Evolutionary conservation across 2,329 filamentous ascomycete species (phyloP).

Genomic region (Fusarium sterilihyphosum): DNA sequence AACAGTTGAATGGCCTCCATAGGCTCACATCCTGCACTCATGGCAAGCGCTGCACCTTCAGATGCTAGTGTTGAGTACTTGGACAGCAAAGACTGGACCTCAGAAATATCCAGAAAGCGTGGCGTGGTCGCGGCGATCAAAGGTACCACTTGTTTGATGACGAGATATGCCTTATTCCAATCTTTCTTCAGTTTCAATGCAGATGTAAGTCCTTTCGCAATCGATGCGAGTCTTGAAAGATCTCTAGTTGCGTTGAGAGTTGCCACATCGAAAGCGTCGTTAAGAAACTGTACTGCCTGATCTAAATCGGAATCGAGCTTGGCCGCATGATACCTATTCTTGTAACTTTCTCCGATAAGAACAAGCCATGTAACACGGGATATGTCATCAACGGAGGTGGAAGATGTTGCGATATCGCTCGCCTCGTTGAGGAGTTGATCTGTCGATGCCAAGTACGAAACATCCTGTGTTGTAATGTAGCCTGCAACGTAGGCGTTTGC

Average conservation of each 20-base stretch:
- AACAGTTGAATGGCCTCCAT: background rate
- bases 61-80: background rate
- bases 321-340: background rate
- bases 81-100: background rate
- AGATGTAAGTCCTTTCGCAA: background rate
- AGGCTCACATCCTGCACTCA: background rate
- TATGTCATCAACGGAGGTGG: background rate
- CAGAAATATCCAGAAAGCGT: background rate
- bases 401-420: background rate
- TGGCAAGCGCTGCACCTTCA: background rate
- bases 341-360: background rate
- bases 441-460: background rate
- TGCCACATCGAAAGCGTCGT: background rate
- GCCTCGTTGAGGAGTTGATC: background rate
- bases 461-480: background rate
- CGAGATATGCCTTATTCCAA: background rate
- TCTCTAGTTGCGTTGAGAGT: background rate
- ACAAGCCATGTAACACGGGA: background rate
- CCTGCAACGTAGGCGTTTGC: background rate
- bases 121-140: background rate
- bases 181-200: background rate
- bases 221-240: background rate
- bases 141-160: background rate
- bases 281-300: background rate
- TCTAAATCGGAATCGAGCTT: background rate